Evolutionary conservation across 495 filamentous ascomycete genomes (phyloP).

Genomic region (Sordaria brevicollis): DNA sequence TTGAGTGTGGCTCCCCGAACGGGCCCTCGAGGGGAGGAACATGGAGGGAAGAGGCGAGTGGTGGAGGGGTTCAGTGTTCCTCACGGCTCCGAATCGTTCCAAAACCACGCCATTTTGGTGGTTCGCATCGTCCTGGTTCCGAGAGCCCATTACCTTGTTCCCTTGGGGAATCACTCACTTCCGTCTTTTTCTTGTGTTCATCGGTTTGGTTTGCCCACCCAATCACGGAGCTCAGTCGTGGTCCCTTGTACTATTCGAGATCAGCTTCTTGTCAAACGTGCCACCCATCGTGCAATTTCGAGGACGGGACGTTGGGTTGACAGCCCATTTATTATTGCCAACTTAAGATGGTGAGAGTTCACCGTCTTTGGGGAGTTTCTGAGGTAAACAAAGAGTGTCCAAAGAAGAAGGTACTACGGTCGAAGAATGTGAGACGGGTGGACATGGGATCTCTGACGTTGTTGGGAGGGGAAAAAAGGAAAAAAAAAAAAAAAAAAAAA

Average conservation of each 20-base stretch:
- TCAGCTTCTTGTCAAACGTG: not conserved
- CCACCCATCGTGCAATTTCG: not conserved
- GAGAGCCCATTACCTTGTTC: constrained; percentile 10
- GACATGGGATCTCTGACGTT: not conserved
- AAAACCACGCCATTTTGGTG: not conserved
- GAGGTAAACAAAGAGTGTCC: not conserved
- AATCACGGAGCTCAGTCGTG: not conserved
- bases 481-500: not conserved
- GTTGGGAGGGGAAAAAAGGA: not conserved
- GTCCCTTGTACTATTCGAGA: not conserved
- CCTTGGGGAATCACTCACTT: constrained; percentile 2
- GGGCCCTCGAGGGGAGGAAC: not conserved
- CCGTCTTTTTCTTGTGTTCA: not conserved
- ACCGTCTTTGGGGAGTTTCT: not conserved
- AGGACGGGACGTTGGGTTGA: not conserved
- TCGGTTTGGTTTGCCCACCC: not conserved
- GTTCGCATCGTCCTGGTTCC: not conserved
- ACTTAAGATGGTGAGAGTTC: not conserved
- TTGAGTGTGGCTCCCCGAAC: not conserved
- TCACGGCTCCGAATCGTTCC: not conserved
- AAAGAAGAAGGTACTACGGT: not conserved
- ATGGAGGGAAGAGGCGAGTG: too few relatives aligned
- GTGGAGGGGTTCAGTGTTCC: not conserved
- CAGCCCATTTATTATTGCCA: not conserved
- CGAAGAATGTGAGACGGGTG: not conserved